These are phyloP conservation scores for Phialophora tarda DNA, from an alignment of 2,329 filamentous ascomycete genomes.

Conservation along the genomic window DNA sequence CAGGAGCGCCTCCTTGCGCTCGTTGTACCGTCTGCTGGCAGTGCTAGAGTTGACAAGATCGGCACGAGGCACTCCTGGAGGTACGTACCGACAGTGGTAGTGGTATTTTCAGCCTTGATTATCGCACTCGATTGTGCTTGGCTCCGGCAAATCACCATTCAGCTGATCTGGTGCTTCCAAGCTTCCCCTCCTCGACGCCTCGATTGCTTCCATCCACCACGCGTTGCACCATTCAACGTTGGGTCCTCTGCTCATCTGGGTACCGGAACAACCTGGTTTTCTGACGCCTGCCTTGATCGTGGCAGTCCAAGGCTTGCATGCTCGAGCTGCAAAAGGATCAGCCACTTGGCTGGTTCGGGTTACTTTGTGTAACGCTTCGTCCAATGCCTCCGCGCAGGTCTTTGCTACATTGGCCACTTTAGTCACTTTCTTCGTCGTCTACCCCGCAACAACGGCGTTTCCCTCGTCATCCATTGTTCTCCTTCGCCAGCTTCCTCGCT, in stretches of 20 bases:
- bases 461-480: constrained; percentile 12
- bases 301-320: neutral
- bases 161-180: neutral
- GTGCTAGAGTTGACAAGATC: neutral
- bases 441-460: constrained; percentile 17
- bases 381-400: constrained; percentile 2
- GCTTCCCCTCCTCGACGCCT: neutral
- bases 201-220: neutral
- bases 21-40: neutral
- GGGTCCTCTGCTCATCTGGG: neutral
- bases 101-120: constrained; percentile 16
- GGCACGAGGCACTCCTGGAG: neutral
- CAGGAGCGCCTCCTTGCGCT: neutral
- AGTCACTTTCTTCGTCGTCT: constrained; percentile 12
- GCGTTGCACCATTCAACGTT: neutral
- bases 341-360: constrained; percentile 3
- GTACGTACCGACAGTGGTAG: constrained; percentile 15
- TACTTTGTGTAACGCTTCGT: constrained; percentile 12
- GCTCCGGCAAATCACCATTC: neutral
- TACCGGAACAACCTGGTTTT: neutral
- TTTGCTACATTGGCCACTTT: constrained; percentile 3
- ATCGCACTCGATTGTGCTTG: neutral
- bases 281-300: neutral
- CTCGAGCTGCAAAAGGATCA: constrained; percentile 13
- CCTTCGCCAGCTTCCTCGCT: constrained; percentile 3